A percentile compares a stretch with the other conserved stretches of the same genome.
Evolutionary conservation across 2,329 filamentous ascomycete genomes (phyloP).

Genomic region (Dothistroma pini): DNA sequence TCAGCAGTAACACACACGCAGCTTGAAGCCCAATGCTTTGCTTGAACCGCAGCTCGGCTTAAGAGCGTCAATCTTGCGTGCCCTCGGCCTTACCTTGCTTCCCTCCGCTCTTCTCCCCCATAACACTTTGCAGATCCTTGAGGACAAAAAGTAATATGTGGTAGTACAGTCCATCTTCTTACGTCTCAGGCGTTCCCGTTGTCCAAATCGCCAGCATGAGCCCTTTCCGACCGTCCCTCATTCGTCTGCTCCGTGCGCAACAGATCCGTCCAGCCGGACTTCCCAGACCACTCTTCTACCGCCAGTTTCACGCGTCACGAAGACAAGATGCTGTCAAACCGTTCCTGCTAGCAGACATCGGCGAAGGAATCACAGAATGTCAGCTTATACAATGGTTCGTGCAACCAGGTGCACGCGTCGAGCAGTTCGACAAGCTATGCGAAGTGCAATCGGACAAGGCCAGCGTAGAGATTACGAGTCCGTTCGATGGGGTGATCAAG

Average conservation of each 20-base stretch:
- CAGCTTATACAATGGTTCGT: conserved; percentile 99
- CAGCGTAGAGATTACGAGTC: conserved; percentile 74
- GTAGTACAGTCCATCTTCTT: background rate
- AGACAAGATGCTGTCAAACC: conserved; percentile 61
- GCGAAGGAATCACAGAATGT: conserved; percentile 94
- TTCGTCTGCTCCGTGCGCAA: conserved; percentile 11
- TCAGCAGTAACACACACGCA: no score
- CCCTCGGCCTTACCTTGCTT: background rate
- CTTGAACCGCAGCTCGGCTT: no score
- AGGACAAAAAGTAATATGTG: background rate
- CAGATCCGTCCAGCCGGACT: conserved; percentile 10
- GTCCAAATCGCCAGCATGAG: conserved; percentile 10
- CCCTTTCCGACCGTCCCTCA: conserved; percentile 7
- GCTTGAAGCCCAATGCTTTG: no score
- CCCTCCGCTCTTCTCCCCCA: background rate
- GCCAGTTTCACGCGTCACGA: conserved; percentile 29
- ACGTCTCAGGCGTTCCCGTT: background rate
- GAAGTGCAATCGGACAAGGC: conserved; percentile 99
- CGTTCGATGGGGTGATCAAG: conserved; percentile 93
- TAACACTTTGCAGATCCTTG: background rate
- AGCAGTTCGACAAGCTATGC: conserved; percentile 96
- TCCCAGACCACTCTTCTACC: conserved; percentile 22
- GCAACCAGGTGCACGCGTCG: conserved; percentile 87
- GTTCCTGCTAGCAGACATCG: conserved; percentile 79
- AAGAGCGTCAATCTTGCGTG: background rate